Evolutionary conservation across 371 early-diverging fungal species (phyloP), one percentile per base, ranked within the genome.

Genomic region (Mortierella sp.): DNA sequence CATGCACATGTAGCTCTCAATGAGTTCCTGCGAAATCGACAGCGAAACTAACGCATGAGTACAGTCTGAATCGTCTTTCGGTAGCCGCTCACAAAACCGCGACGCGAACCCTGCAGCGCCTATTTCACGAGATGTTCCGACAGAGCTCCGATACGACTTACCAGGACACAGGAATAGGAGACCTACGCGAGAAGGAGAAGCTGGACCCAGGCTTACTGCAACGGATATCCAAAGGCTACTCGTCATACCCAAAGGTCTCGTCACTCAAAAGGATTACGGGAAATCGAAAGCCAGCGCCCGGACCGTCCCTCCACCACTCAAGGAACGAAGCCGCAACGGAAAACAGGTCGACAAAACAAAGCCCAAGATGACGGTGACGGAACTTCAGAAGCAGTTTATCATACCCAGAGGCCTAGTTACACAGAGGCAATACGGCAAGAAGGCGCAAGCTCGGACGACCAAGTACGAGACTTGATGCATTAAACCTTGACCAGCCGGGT

Each of bases 341-440:
- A 21, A 40, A 8, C 40, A 24, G n/a, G 10, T 24, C 40, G 4
- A 19, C 24, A 34, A 67, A 19, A 34, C 61, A 21, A 67, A 40
- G 8, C 37, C 67, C 40, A 67, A 40, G 67, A 10, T 67, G 67
- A 67, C 67, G 24, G 67, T 67, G 40, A 67, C 67, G 21, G 40
- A 67, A 10, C 67, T 67, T 37, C 67, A 67, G 67, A 67, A 40
- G 24, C 40, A 67, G 24, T 67, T 67, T 40, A 34, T 67, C 11
- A 37, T 67, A 67, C 67, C 67, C 16, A 21, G 34, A 37, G 67
- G 43, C 10, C n/a, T 67, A 10, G 40, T 67, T 10, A 67, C 67
- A 24, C 67, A 67, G 24, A 67, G 19, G 43, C 40, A 67, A 37
- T 40, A 40, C 40, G 43, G n/a, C 34, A 67, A 40, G 67, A 67